These are phyloP conservation scores for Apiospora sp. DNA, from an alignment of 2,329 filamentous ascomycete species.

Conservation along the genomic window DNA sequence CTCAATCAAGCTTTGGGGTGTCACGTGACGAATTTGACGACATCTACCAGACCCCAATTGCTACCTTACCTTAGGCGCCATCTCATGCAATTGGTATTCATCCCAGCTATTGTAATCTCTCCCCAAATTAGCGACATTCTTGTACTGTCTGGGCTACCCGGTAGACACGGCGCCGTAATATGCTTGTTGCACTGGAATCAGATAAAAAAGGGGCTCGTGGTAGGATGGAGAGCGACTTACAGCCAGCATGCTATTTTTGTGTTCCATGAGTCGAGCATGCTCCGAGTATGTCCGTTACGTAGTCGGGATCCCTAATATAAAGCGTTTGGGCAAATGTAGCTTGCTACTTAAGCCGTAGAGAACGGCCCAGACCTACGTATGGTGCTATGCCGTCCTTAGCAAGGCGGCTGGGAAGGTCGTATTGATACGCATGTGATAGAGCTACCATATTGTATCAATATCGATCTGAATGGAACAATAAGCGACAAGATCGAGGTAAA, in stretches of 20 bases:
- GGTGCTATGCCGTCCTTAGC: too few relatives aligned
- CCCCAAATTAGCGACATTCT: neutral
- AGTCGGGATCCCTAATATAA: accelerated
- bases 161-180: neutral
- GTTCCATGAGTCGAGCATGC: neutral
- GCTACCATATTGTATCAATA: neutral
- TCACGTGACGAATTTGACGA: neutral
- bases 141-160: neutral
- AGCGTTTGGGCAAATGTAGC: neutral
- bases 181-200: neutral
- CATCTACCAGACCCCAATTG: neutral
- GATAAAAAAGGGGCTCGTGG: neutral
- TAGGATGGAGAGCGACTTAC: neutral
- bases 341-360: neutral
- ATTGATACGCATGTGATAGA: neutral
- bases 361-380: too few relatives aligned
- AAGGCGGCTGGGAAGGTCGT: too few relatives aligned
- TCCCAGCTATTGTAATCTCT: too few relatives aligned
- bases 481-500: too few relatives aligned
- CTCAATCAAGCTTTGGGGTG: neutral
- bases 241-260: neutral
- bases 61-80: neutral
- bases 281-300: accelerated
- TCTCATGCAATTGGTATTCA: neutral
- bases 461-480: neutral